Percentiles rank a stretch among this genome's conserved stretches.
phyloP scores from a whole-genome alignment of 306 rosid species.

The Cercis canadensis region DNA sequence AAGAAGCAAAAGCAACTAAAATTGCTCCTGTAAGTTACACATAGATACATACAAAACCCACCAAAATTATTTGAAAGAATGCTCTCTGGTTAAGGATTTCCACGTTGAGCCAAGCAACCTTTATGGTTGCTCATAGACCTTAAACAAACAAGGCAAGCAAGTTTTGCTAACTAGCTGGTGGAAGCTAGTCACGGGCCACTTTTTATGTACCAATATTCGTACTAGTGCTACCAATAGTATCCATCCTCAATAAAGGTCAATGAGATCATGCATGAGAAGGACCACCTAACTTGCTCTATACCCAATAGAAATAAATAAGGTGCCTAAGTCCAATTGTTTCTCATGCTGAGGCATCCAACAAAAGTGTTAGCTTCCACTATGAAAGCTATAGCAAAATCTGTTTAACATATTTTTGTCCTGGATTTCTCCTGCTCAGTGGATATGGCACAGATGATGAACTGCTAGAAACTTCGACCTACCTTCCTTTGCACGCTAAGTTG shows the following conservation, averaged over 20 bases:
- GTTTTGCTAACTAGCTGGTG: slow-evolving; percentile 8
- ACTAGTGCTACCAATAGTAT: background rate
- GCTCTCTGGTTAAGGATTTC: slow-evolving; percentile 42
- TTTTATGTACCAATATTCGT: slow-evolving; percentile 26
- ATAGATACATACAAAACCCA: background rate
- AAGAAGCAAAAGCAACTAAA: slow-evolving; percentile 41
- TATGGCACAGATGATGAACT: background rate
- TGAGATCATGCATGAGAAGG: no score
- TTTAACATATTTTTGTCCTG: slow-evolving; percentile 20
- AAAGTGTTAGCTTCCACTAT: slow-evolving; percentile 35
- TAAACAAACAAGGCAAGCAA: slow-evolving; percentile 32
- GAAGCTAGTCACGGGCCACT: slow-evolving; percentile 29
- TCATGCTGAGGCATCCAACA: slow-evolving; percentile 29
- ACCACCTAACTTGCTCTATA: no score
- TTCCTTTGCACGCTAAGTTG: slow-evolving; percentile 55
- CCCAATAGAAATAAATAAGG: background rate
- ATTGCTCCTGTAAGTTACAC: background rate
- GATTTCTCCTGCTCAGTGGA: background rate
- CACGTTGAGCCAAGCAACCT: slow-evolving; percentile 37
- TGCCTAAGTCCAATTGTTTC: slow-evolving; percentile 40
- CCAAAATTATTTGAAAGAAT: slow-evolving; percentile 38
- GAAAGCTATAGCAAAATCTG: slow-evolving; percentile 33
- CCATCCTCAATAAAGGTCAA: no score
- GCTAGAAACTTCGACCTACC: slow-evolving; percentile 1
- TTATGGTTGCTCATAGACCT: slow-evolving; percentile 37